Base-by-base conservation (phyloP, 2,329 filamentous ascomycete genomes). In the Purpureocillium lavendulum region DNA sequence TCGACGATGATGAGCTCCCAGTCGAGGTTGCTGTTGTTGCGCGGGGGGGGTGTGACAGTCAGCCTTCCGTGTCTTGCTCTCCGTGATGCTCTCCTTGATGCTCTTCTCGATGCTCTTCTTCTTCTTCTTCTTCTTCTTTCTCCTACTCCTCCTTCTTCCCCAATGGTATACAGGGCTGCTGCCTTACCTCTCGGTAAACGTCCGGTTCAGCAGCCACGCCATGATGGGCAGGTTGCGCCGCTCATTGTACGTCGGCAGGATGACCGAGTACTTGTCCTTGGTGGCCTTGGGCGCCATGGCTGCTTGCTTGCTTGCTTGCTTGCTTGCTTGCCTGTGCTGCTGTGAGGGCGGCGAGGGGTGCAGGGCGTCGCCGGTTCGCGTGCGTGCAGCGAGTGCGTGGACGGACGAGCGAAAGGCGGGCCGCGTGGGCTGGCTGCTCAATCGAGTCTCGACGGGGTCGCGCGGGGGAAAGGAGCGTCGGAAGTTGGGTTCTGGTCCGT, bases 1-100 rank as follows among this genome's bases (percentile, higher is more conserved):
- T 98, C 92, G 62, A 98, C 86, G 62, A 98, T 92, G 61, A 98
- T 84, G 61, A 98, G 75, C 70, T 98, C 89, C 87, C 87, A 98
- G 64, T 97, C 83, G 55, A 98, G 77, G 37, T 92, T 84, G 59
- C 90, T 95, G 43, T 24, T 40, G 10, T 42, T 46, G 4, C 2
- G 7, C 26, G 2, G 2, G 6, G 9, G 4, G 1, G n/a, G 29
- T 14, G n/a, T n/a, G n/a, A n/a, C 29, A 14, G 29, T 14, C 11
- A 13, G 29, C n/a, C n/a, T n/a, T n/a, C n/a, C n/a, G n/a, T n/a
- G n/a, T n/a, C n/a, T n/a, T n/a, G n/a, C n/a, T n/a, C n/a, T n/a
- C n/a, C n/a, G n/a, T n/a, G n/a, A n/a, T n/a, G n/a, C n/a, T n/a
- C n/a, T n/a, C n/a, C n/a, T n/a, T n/a, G n/a, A n/a, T n/a, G n/a